Base-by-base conservation (phyloP, 1,139 yeast species). In the Protomyces gravidus region DNA sequence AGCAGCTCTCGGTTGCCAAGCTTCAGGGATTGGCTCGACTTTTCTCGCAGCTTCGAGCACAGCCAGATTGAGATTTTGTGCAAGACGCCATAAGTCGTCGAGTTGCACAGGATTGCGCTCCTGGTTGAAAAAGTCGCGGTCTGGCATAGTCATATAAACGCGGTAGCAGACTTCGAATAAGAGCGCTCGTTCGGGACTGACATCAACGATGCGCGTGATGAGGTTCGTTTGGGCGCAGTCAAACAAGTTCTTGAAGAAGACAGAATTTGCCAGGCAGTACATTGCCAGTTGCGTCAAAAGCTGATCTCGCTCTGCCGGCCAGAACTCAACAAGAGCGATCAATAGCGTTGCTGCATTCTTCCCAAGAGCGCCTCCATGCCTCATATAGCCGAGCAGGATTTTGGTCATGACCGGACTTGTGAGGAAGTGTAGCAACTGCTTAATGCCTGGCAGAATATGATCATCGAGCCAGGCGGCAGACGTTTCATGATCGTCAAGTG, bases 141-240 rank as follows among this genome's bases (percentile, higher is more conserved):
- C 63, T 5, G 51, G 58, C 63, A 62, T 62, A 6, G 63, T 62
- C 32, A 42, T 33, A 19, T 62, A 47, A 32, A 62, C 46, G 11
- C 63, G 55, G 11, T 62, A 49, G 28, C 56, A 53, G 11, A 62
- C 42, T 25, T 62, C 63, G 26, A 61, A n/a, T n/a, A 51, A 51
- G 27, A 62, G 21, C 5, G n/a, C 4, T 13, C 19, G 42, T 36
- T 36, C 42, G 42, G 21, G 17, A 1, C 11, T 4, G 11, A 11
- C 9, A 2, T 15, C 23, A 19, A 9, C 7, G 42, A 36, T 13
- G 9, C 23, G 42, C 4, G 7, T 13, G n/a, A 13, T 5, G 3
- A 30, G 4, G 3, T 30, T 7, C 11, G 15, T 30, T 30, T 5
- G 15, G 3, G 36, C 36, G 15, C 15, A 13, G 15, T 30, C 36